Conservation (phyloP, 805 yeast species). For the Lipomyces sp. region DNA sequence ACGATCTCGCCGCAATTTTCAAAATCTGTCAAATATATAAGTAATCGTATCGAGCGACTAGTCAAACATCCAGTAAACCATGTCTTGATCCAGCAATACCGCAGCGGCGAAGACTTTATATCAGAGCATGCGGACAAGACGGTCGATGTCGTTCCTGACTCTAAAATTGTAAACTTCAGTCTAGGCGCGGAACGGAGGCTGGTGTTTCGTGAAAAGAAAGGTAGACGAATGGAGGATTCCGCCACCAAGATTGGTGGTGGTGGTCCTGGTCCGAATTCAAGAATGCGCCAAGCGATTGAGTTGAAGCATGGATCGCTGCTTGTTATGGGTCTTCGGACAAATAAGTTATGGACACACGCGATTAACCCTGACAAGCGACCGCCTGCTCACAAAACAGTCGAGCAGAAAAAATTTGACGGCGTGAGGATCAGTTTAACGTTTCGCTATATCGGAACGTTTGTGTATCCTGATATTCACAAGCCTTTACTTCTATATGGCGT, state of each 20-base stretch:
- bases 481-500: constrained; percentile 27
- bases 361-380: constrained; percentile 27
- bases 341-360: constrained; percentile 33
- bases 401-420: constrained; percentile 24
- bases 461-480: background rate
- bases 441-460: constrained; percentile 27
- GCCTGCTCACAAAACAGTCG: background rate
- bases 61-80: constrained; percentile 30
- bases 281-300: constrained; percentile 23
- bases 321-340: constrained; percentile 31
- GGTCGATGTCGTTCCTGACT: constrained; percentile 35
- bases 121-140: constrained; percentile 39
- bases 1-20: background rate
- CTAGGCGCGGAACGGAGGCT: constrained; percentile 35
- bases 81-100: constrained; percentile 35
- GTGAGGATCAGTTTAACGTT: constrained; percentile 31
- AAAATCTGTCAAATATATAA: constrained; percentile 4
- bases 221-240: background rate
- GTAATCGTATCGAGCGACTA: constrained; percentile 13
- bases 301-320: constrained; percentile 31
- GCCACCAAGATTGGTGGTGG: background rate
- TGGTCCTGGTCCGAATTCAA: background rate
- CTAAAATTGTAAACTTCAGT: constrained; percentile 33
- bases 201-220: constrained; percentile 22
- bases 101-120: constrained; percentile 32